Percentiles rank a stretch among this genome's conserved stretches.
phyloP scores from a whole-genome alignment of 176 grass and related monocot genomes.

The Chrysopogon serrulatus region DNA sequence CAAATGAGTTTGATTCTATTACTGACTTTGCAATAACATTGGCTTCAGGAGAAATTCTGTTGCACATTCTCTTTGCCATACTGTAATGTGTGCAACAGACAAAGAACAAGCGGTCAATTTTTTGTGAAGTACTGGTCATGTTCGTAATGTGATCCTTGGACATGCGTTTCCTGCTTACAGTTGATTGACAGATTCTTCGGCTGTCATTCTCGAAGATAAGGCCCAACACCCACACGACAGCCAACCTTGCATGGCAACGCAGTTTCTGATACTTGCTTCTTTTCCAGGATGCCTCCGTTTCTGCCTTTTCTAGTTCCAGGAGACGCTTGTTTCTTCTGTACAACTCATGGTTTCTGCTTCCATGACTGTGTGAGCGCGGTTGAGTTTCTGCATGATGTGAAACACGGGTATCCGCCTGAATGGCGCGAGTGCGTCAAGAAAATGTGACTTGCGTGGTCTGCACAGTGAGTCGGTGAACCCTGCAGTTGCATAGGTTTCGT shows the following conservation, averaged over 20 bases:
- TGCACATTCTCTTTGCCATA: not conserved
- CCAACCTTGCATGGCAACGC: not conserved
- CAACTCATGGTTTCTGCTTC: not conserved
- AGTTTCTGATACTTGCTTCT: not conserved
- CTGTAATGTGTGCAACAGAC: not conserved
- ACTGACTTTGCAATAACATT: not conserved
- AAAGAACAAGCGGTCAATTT: not conserved
- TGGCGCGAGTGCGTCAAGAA: not conserved
- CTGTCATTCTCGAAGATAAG: not conserved
- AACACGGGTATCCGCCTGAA: too few relatives aligned
- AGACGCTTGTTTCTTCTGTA: not conserved
- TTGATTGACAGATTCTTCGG: not conserved
- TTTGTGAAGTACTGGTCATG: not conserved
- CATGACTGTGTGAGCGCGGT: too few relatives aligned
- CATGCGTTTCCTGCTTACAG: constrained; percentile 1
- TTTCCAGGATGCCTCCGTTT: not conserved
- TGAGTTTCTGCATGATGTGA: not conserved
- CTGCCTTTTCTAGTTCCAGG: not conserved
- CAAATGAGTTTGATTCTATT: not conserved
- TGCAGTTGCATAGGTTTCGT: too few relatives aligned
- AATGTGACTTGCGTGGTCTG: too few relatives aligned
- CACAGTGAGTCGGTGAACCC: too few relatives aligned
- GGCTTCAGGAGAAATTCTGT: not conserved
- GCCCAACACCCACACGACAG: not conserved
- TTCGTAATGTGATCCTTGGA: not conserved